phyloP scores from a whole-genome alignment of 305 asterid species.

The Caryopteris hybrid region DNA sequence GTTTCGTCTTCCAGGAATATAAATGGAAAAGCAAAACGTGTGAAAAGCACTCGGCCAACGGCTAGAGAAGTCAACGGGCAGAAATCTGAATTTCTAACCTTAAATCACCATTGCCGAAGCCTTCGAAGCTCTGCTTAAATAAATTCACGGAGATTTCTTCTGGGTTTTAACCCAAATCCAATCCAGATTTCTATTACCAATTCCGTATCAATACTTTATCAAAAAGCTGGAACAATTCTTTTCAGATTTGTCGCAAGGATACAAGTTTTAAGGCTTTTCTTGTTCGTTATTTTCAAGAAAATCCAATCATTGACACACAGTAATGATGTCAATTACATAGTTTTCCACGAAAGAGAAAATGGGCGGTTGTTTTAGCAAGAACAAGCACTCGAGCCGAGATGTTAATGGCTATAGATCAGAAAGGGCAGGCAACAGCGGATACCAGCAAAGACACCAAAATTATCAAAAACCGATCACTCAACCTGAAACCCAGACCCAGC shows the following conservation, averaged over 20 bases:
- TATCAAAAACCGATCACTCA: slow-evolving; percentile 38
- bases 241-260: not conserved
- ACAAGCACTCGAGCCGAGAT: slow-evolving; percentile 27
- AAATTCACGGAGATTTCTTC: not conserved
- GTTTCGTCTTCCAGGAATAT: not conserved
- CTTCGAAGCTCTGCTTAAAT: not conserved
- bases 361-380: slow-evolving; percentile 80
- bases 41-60: slow-evolving; percentile 4
- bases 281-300: not conserved
- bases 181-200: not conserved
- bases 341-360: slow-evolving; percentile 20
- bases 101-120: slow-evolving; percentile 1
- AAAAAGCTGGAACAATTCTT: not conserved
- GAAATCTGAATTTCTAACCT: slow-evolving; percentile 11
- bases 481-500: slow-evolving; percentile 25
- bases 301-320: slow-evolving; percentile 16
- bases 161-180: not conserved
- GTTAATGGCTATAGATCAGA: slow-evolving; percentile 43
- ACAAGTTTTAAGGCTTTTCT: slow-evolving; percentile 1
- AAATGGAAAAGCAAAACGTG: slow-evolving; percentile 20
- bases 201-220: not conserved
- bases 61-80: slow-evolving; percentile 18
- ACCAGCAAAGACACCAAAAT: slow-evolving; percentile 33
- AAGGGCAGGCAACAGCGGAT: slow-evolving; percentile 15
- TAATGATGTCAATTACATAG: slow-evolving; percentile 19